phyloP scores from a whole-genome alignment of 345 rosid species.

The Aquilaria sinensis region DNA sequence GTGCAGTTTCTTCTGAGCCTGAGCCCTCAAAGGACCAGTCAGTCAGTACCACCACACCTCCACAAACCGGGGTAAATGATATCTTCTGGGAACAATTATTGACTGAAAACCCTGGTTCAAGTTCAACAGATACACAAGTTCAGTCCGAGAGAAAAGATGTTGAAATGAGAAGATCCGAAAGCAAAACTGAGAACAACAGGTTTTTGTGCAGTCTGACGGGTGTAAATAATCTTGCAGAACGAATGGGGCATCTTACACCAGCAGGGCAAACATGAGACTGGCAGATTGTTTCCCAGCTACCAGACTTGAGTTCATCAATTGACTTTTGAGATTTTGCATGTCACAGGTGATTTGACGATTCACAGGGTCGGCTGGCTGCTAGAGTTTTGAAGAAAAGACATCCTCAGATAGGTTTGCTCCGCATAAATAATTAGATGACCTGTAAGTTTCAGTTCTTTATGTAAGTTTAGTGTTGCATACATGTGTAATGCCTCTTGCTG shows the following conservation, averaged over 20 bases:
- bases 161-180: slow-evolving; percentile 26
- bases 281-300: slow-evolving; percentile 3
- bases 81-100: slow-evolving; percentile 85
- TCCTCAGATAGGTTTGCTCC: no score
- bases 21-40: slow-evolving; percentile 26
- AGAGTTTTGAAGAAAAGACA: no score
- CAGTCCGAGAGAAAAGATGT: slow-evolving; percentile 62
- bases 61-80: slow-evolving; percentile 64
- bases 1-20: slow-evolving; percentile 20
- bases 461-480: no score
- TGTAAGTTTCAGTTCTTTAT: no score
- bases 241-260: slow-evolving; percentile 74
- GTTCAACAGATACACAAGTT: slow-evolving; percentile 44
- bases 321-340: no score
- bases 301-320: no score
- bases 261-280: slow-evolving; percentile 50
- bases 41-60: slow-evolving; percentile 17
- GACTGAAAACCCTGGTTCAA: slow-evolving; percentile 73
- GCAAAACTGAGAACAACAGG: slow-evolving; percentile 39
- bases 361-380: no score
- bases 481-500: no score
- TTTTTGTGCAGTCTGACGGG: slow-evolving; percentile 56
- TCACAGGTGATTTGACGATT: no score
- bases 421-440: no score
- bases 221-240: slow-evolving; percentile 69